phyloP scores from a whole-genome alignment of 2,329 filamentous ascomycete species.

The Aspergillus jensenii region DNA sequence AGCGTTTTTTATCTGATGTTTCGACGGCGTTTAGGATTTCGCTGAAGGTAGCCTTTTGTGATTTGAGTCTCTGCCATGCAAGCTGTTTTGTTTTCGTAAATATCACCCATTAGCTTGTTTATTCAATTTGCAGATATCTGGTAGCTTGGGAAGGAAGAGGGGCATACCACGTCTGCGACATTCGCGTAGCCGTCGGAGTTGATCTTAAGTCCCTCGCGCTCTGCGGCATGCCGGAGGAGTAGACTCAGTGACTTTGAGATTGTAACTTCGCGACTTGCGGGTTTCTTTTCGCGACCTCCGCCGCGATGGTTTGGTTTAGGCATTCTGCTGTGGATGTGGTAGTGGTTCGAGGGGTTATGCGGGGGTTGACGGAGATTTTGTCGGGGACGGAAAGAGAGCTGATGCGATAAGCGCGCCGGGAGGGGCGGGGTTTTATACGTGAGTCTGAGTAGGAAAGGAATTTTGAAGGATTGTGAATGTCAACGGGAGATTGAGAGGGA shows the following conservation, averaged over 20 bases:
- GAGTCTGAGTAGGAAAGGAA: background rate
- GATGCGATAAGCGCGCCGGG: background rate
- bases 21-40: conserved; percentile 71
- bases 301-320: conserved; percentile 1
- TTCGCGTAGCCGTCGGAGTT: conserved; percentile 61
- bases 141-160: background rate
- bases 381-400: background rate
- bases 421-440: background rate
- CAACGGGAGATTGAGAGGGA: background rate
- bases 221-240: conserved; percentile 62
- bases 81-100: conserved; percentile 41
- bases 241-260: conserved; percentile 43
- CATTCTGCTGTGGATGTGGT: conserved; percentile 6
- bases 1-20: conserved; percentile 87
- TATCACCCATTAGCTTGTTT: background rate
- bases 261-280: conserved; percentile 33
- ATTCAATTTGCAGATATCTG: background rate
- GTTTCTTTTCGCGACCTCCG: conserved; percentile 11
- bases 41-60: conserved; percentile 69
- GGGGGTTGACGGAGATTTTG: background rate
- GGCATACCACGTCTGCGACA: conserved; percentile 58
- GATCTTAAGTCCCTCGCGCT: conserved; percentile 59
- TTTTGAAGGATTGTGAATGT: background rate
- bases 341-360: background rate
- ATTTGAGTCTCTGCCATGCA: conserved; percentile 60